Evolutionary conservation across 1,284 basidiomycete genomes (phyloP), one percentile per base, ranked within the genome.

Genomic region (Cutaneotrichosporon sp.): DNA sequence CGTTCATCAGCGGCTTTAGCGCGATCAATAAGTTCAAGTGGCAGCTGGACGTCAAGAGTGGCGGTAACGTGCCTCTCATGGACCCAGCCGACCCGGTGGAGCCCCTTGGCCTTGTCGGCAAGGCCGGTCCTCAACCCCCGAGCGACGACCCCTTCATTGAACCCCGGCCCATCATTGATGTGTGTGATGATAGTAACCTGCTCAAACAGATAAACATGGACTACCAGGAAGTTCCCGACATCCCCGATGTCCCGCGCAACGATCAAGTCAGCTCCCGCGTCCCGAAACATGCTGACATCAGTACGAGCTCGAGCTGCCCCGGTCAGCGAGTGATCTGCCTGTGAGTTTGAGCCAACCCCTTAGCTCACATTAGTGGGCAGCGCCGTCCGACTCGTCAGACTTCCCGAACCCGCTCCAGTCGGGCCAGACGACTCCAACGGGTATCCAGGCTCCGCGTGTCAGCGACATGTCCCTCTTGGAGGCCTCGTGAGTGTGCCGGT

Each of bases 401-500:
- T 22, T 47, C 18, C 50, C 21, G 18, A 60, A 61, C 49, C 21
- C 58, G 2, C 42, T 59, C 10, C 65, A 63, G 0, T 31, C 30
- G 5, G 51, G 51, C 7, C 62, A 67, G 57, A 67, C 71, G 59
- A 68, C 72, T 0, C 67, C 71, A 8, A 3, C 9, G 14, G 18
- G 18, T 9, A 53, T 53, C 2, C 61, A 61, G 10, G 68, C 58
- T 38, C 66, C 65, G 1, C 65, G 65, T 22, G 16, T 76, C 21
- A 78, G 74, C 60, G 40, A 69, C 51, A 73, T 78, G 72, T 76
- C 76, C 1, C 74, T 73, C 5, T 72, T 67, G 62, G 76, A 78
- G 55, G 56, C 53, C 10, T 53, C 58, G 76, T 74, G 31, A 63
- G 72, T 61, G 31, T 16, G 18, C 21, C 9, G 7, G 16, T 6